These are phyloP conservation scores for Chaetoscypha palmicola DNA, from an alignment of 2,329 filamentous ascomycete species.

Conservation along the genomic window DNA sequence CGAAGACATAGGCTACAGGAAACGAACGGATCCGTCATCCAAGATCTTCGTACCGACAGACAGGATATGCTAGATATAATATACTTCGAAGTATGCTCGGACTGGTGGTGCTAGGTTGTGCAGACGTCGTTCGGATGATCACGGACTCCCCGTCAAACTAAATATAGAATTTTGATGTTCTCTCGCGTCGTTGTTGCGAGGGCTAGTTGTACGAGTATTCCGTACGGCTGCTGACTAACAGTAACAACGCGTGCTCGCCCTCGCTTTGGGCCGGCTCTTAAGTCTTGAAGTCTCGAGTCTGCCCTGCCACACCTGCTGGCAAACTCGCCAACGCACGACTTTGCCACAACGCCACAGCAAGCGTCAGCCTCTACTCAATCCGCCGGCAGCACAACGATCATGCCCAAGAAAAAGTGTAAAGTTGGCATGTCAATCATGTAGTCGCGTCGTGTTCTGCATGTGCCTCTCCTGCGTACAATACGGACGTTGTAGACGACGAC, in stretches of 20 bases:
- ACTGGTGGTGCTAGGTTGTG: neutral
- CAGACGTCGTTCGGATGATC: slow-evolving; percentile 3
- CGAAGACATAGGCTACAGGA: neutral
- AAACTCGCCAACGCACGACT: neutral
- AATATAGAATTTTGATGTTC: slow-evolving; percentile 3
- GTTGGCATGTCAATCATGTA: neutral
- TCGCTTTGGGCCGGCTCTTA: too few relatives aligned
- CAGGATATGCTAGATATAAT: neutral
- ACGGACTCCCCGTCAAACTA: slow-evolving; percentile 6
- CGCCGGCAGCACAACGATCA: slow-evolving; percentile 7
- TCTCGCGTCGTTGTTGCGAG: neutral
- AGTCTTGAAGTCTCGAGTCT: too few relatives aligned
- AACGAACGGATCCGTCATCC: neutral
- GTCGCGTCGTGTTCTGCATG: too few relatives aligned
- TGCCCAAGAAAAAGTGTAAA: slow-evolving; percentile 1
- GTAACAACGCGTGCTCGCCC: too few relatives aligned
- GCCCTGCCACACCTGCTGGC: neutral
- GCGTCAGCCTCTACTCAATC: neutral
- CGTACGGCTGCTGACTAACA: too few relatives aligned
- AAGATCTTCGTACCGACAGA: neutral
- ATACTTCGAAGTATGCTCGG: neutral
- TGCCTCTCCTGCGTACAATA: too few relatives aligned
- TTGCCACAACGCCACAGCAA: slow-evolving; percentile 7
- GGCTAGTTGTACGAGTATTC: slow-evolving; percentile 3
- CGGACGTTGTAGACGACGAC: too few relatives aligned